These are phyloP conservation scores for Isabelozyma heimii DNA, from an alignment of 805 yeast genomes.

Conservation along the genomic window DNA sequence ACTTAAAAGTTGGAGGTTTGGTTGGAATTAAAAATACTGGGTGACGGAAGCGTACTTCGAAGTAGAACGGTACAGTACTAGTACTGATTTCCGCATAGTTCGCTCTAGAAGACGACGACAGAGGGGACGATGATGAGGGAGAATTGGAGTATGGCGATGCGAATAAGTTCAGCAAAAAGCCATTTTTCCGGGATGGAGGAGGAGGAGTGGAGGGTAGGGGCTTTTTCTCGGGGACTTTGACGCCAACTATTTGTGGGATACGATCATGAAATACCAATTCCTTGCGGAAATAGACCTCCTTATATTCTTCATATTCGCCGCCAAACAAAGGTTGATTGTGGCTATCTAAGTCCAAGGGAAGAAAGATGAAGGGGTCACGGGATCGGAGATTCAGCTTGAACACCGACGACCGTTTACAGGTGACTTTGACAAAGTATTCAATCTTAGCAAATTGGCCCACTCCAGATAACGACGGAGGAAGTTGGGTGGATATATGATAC, in stretches of 20 bases:
- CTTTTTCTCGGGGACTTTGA: constrained; percentile 21
- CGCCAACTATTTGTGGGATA: constrained; percentile 44
- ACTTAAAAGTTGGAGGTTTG: constrained; percentile 31
- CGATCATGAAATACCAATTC: constrained; percentile 36
- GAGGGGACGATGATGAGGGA: not conserved
- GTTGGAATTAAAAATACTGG: constrained; percentile 49
- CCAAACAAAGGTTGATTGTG: constrained; percentile 13
- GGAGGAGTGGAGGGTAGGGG: constrained; percentile 6
- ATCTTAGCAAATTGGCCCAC: constrained; percentile 36
- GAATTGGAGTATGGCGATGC: not conserved
- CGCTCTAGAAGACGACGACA: constrained; percentile 1
- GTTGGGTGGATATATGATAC: constrained; percentile 26
- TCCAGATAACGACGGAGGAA: constrained; percentile 35
- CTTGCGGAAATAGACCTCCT: constrained; percentile 45
- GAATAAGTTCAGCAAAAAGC: not conserved
- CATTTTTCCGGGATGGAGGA: constrained; percentile 3
- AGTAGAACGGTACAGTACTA: constrained; percentile 35
- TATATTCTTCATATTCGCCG: constrained; percentile 25
- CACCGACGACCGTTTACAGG: constrained; percentile 52
- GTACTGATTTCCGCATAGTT: constrained; percentile 23
- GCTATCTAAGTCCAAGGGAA: constrained; percentile 45
- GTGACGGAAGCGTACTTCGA: constrained; percentile 49
- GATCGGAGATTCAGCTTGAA: constrained; percentile 47
- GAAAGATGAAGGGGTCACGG: constrained; percentile 49
- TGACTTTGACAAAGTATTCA: constrained; percentile 58